Conservation (phyloP, 371 early-diverging fungal genomes). For the Mortierella sp. region DNA sequence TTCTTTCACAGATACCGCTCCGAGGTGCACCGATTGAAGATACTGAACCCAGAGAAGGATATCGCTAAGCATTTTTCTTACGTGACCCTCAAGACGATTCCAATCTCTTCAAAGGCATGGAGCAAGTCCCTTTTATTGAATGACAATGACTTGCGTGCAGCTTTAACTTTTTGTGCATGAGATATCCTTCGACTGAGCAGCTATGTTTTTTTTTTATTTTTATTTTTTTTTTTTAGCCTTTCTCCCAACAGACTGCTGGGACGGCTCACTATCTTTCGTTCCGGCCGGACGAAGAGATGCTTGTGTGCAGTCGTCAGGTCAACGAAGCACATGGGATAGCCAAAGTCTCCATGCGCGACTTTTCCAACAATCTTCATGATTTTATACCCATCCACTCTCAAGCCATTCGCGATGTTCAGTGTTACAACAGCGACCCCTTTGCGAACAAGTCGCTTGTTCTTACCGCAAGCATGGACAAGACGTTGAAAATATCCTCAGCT, state of each 20-base stretch:
- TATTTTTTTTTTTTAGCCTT: too few relatives aligned
- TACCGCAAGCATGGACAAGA: slow-evolving; percentile 47
- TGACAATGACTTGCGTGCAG: too few relatives aligned
- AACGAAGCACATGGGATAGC: slow-evolving; percentile 18
- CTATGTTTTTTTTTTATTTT: too few relatives aligned
- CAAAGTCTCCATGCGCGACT: slow-evolving; percentile 44
- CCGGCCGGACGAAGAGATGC: slow-evolving; percentile 36
- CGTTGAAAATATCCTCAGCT: slow-evolving; percentile 31
- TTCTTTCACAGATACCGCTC: too few relatives aligned
- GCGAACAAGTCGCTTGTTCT: slow-evolving; percentile 31
- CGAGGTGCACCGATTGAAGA: slow-evolving; percentile 15
- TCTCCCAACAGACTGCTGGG: slow-evolving; percentile 5
- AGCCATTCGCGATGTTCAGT: slow-evolving; percentile 41
- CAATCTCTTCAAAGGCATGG: slow-evolving; percentile 11
- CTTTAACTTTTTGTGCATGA: too few relatives aligned
- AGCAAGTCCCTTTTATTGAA: neutral
- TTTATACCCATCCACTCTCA: slow-evolving; percentile 34
- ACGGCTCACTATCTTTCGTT: slow-evolving; percentile 27
- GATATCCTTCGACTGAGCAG: too few relatives aligned
- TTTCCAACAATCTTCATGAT: slow-evolving; percentile 4
- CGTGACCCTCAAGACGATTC: neutral
- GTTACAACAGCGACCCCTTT: slow-evolving; percentile 14
- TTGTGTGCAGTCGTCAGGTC: slow-evolving; percentile 29
- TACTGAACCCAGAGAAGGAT: slow-evolving; percentile 11
- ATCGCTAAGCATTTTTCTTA: slow-evolving; percentile 20